A percentile compares a stretch with the other conserved stretches of the same genome.
phyloP scores from a whole-genome alignment of 768 basidiomycete genomes.

The Amanita polypyramis region DNA sequence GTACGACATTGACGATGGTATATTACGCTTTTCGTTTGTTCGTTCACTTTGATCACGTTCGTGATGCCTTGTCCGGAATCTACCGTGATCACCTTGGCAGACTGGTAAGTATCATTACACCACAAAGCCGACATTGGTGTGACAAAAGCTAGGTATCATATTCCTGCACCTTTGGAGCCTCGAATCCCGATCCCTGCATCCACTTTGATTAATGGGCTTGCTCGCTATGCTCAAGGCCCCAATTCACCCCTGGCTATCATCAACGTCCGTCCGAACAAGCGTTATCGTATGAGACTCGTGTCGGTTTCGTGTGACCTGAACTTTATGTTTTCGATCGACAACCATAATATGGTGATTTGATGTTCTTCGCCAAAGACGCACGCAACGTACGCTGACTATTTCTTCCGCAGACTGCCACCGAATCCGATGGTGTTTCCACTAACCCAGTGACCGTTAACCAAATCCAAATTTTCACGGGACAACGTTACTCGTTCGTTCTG shows the following conservation, averaged over 20 bases:
- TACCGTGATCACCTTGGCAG: slow-evolving; percentile 40
- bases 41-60: not conserved
- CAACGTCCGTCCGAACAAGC: slow-evolving; percentile 25
- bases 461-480: slow-evolving; percentile 32
- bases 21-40: not conserved
- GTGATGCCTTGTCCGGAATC: slow-evolving; percentile 8
- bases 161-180: slow-evolving; percentile 14
- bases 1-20: slow-evolving; percentile 19
- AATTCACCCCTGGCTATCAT: slow-evolving; percentile 30
- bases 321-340: slow-evolving; percentile 33
- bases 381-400: not conserved
- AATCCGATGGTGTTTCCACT: slow-evolving; percentile 25
- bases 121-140: too few species aligned
- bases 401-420: slow-evolving; percentile 22
- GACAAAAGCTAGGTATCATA: slow-evolving; percentile 24
- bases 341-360: slow-evolving; percentile 23
- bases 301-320: slow-evolving; percentile 38
- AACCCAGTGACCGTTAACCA: slow-evolving; percentile 25
- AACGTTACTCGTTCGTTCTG: slow-evolving; percentile 35
- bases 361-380: not conserved
- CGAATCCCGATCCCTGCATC: slow-evolving; percentile 20
- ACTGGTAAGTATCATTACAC: slow-evolving; percentile 25
- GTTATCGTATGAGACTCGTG: slow-evolving; percentile 47
- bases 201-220: slow-evolving; percentile 43
- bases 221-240: slow-evolving; percentile 35